A percentile compares a stretch with the other conserved stretches of the same genome.
These are phyloP conservation scores for Butyriboletus loyo DNA, from an alignment of 768 basidiomycete genomes.

Conservation along the genomic window DNA sequence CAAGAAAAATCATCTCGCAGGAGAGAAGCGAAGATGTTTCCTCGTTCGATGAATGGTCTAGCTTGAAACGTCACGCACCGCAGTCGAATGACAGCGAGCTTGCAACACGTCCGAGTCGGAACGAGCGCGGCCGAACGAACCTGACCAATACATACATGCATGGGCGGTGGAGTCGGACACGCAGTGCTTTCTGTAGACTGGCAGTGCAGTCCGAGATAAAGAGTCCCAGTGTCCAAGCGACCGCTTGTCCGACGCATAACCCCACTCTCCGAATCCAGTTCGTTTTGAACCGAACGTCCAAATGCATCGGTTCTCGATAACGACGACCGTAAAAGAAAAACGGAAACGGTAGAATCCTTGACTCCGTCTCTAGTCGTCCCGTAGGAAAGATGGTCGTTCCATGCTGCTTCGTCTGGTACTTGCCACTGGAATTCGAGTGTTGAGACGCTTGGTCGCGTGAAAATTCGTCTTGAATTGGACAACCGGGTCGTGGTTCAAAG, in stretches of 20 bases:
- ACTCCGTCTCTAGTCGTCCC: too few relatives aligned
- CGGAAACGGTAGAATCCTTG: too few relatives aligned
- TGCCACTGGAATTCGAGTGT: too few relatives aligned
- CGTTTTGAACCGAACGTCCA: not conserved
- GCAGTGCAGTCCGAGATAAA: not conserved
- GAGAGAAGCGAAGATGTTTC: not conserved
- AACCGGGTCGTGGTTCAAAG: not conserved
- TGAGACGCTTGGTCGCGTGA: too few relatives aligned
- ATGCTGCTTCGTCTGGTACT: too few relatives aligned
- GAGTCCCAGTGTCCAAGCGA: not conserved
- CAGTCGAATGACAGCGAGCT: not conserved
- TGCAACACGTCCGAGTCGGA: too few relatives aligned
- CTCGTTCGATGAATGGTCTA: not conserved
- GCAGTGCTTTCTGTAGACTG: too few relatives aligned
- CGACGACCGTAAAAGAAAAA: too few relatives aligned
- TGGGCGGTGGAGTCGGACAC: not conserved
- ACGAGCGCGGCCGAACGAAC: not conserved
- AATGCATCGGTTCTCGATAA: too few relatives aligned
- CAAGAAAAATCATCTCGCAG: not conserved
- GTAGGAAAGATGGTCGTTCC: too few relatives aligned
- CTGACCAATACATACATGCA: not conserved
- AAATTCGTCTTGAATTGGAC: slow-evolving; percentile 6
- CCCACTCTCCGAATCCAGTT: not conserved
- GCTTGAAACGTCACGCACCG: slow-evolving; percentile 2
- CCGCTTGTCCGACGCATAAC: not conserved